Evolutionary conservation across 352 stramenopile genomes (phyloP).

Genomic region (Globisporangium nodosum): DNA sequence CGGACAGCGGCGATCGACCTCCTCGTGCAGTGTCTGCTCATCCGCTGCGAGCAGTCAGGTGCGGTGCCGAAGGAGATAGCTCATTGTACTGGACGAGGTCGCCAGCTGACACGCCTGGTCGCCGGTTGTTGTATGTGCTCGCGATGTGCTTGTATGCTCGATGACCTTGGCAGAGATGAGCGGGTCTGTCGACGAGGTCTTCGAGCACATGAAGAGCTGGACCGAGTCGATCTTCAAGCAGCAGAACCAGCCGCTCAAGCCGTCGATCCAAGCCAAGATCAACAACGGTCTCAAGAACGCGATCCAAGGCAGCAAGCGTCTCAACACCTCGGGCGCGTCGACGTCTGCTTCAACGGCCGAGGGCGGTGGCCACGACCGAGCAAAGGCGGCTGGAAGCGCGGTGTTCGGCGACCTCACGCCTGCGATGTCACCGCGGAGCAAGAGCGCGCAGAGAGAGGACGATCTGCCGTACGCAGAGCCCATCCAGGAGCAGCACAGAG

Average conservation of each 20-base stretch:
- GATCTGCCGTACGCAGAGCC: constrained; percentile 78
- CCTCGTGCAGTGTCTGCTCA: constrained; percentile 64
- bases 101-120: no score
- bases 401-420: constrained; percentile 22
- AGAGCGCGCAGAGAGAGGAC: constrained; percentile 58
- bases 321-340: constrained; percentile 14
- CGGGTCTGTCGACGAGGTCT: constrained; percentile 51
- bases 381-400: neutral
- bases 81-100: no score
- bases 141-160: neutral
- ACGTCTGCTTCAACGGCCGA: neutral
- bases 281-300: constrained; percentile 72
- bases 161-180: constrained; percentile 33
- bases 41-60: constrained; percentile 59
- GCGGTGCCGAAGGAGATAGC: neutral
- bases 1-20: constrained; percentile 64
- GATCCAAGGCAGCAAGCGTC: constrained; percentile 58
- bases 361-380: neutral
- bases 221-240: constrained; percentile 70
- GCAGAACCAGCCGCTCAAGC: constrained; percentile 60
- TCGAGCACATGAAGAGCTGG: constrained; percentile 72
- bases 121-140: neutral
- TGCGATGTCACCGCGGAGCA: constrained; percentile 31
- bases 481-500: constrained; percentile 54
- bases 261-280: constrained; percentile 77